Evolutionary conservation across 495 filamentous ascomycete species (phyloP).

Genomic region (Talaromyces trachyspermus): DNA sequence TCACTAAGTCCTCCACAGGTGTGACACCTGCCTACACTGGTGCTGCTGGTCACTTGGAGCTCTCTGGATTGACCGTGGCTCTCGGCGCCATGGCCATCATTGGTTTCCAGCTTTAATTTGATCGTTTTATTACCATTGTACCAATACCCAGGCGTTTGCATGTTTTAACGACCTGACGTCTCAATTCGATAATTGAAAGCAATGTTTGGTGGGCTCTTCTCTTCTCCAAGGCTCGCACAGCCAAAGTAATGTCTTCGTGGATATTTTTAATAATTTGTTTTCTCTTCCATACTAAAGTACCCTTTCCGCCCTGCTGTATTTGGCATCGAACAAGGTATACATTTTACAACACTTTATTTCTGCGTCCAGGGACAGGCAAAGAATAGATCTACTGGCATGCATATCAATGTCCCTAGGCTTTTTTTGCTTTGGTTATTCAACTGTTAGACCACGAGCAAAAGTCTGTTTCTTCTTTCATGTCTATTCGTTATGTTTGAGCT

Average conservation of each 20-base stretch:
- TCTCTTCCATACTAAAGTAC: neutral
- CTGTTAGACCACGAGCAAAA: neutral
- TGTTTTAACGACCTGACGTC: neutral
- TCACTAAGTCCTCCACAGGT: neutral
- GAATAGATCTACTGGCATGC: neutral
- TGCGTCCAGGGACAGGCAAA: neutral
- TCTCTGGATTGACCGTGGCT: slow-evolving; percentile 19
- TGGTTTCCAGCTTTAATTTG: slow-evolving; percentile 21
- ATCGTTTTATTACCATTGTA: neutral
- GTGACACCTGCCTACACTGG: neutral
- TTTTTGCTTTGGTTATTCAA: neutral
- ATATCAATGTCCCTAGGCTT: neutral
- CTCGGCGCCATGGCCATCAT: slow-evolving; percentile 17
- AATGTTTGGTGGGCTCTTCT: neutral
- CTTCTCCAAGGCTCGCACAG: neutral
- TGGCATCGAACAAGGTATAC: neutral
- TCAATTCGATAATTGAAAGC: neutral
- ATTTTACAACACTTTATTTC: neutral
- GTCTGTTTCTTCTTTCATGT: neutral
- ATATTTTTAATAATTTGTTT: neutral
- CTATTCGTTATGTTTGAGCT: no score
- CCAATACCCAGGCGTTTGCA: neutral
- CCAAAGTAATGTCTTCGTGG: slow-evolving; percentile 1
- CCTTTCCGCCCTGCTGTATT: neutral
- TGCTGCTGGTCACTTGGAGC: slow-evolving; percentile 21